Conservation (phyloP, 2,329 filamentous ascomycete genomes). For the Metarhizium sp. region DNA sequence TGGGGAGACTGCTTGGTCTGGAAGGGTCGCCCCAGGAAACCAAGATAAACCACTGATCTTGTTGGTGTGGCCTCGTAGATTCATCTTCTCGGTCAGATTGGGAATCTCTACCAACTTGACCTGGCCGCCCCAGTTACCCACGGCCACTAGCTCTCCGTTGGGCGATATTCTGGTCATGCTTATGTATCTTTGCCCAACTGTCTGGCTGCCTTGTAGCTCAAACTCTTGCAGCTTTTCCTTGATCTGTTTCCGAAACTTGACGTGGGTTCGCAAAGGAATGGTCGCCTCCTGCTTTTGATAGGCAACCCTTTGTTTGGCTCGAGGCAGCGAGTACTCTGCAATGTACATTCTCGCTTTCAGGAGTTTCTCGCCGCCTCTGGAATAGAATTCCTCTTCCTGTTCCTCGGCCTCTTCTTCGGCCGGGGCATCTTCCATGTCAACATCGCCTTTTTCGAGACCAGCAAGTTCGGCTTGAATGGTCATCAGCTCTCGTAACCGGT, state of each 20-base stretch:
- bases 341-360: conserved; percentile 70
- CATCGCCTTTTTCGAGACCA: conserved; percentile 46
- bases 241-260: conserved; percentile 82
- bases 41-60: conserved; percentile 86
- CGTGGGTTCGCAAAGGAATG: conserved; percentile 80
- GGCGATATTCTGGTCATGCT: conserved; percentile 89
- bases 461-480: conserved; percentile 60
- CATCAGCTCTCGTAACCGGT: conserved; percentile 74
- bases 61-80: conserved; percentile 75
- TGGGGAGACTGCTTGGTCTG: conserved; percentile 59
- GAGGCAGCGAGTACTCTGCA: conserved; percentile 72
- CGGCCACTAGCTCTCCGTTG: conserved; percentile 71
- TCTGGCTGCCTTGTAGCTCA: conserved; percentile 89
- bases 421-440: conserved; percentile 49
- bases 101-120: conserved; percentile 82
- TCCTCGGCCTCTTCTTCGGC: conserved; percentile 58
- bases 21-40: conserved; percentile 73
- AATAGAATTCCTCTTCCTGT: conserved; percentile 92
- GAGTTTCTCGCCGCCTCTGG: conserved; percentile 65
- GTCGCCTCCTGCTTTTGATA: conserved; percentile 72
- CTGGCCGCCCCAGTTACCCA: conserved; percentile 87
- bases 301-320: conserved; percentile 66
- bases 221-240: conserved; percentile 76
- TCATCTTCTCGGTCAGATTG: conserved; percentile 65
- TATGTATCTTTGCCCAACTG: conserved; percentile 80